Conservation (phyloP, 1,284 basidiomycete genomes). For the Sporisorium scitamineum region DNA sequence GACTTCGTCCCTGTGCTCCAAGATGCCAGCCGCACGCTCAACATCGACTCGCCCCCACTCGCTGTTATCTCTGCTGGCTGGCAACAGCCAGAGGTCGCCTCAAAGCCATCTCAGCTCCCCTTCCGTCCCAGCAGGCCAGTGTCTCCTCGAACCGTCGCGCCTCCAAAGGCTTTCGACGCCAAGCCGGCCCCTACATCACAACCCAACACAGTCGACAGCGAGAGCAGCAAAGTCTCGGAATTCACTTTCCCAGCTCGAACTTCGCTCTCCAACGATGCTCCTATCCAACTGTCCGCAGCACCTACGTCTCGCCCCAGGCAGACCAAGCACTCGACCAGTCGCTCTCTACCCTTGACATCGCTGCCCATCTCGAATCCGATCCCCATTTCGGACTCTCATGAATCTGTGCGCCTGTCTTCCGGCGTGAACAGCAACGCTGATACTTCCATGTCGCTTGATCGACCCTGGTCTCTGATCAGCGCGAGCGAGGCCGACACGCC, state of each 20-base stretch:
- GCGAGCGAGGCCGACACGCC: slow-evolving; percentile 46
- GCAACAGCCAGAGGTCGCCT: background rate
- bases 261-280: slow-evolving; percentile 15
- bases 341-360: slow-evolving; percentile 22
- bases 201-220: slow-evolving; percentile 13
- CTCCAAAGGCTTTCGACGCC: background rate
- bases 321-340: slow-evolving; percentile 26
- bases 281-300: background rate
- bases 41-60: slow-evolving; percentile 25
- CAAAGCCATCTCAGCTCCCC: background rate
- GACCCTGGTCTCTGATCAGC: slow-evolving; percentile 53
- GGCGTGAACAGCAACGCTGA: slow-evolving; percentile 30
- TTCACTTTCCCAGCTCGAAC: slow-evolving; percentile 32
- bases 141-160: slow-evolving; percentile 10
- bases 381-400: slow-evolving; percentile 7
- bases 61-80: slow-evolving; percentile 33
- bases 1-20: slow-evolving; percentile 21
- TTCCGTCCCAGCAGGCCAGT: background rate
- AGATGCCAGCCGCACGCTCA: slow-evolving; percentile 5
- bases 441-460: slow-evolving; percentile 26
- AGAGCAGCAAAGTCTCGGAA: slow-evolving; percentile 9
- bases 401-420: slow-evolving; percentile 8
- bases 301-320: slow-evolving; percentile 3
- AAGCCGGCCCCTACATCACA: background rate
- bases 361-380: slow-evolving; percentile 18